A percentile compares a stretch with the other conserved stretches of the same genome.
Evolutionary conservation across 441 rosid genomes (phyloP).

Genomic region (Brassica hybrid): DNA sequence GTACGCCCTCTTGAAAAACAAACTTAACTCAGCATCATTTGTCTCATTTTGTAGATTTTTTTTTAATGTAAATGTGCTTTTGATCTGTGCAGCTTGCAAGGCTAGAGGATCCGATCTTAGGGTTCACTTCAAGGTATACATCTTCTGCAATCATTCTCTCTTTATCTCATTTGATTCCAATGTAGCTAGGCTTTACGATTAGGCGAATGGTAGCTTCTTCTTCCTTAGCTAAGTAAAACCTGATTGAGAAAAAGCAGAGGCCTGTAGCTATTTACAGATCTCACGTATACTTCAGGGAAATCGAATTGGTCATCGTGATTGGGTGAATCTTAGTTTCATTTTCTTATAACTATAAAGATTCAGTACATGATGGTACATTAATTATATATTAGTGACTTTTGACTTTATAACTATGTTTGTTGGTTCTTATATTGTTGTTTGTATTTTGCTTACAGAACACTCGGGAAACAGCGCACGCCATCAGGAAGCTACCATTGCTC

Average conservation of each 20-base stretch:
- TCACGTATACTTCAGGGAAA: slow-evolving; percentile 74
- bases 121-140: slow-evolving; percentile 70
- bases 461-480: slow-evolving; percentile 79
- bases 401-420: too few species aligned
- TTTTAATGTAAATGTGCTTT: background rate
- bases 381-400: background rate
- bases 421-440: too few species aligned
- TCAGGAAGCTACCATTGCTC: slow-evolving; percentile 74
- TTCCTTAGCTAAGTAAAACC: slow-evolving; percentile 22
- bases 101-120: slow-evolving; percentile 79
- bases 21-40: background rate
- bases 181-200: background rate
- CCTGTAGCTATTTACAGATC: slow-evolving; percentile 55
- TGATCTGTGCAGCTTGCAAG: slow-evolving; percentile 61
- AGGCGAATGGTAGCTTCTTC: background rate
- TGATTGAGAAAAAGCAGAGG: slow-evolving; percentile 72
- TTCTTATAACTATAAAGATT: slow-evolving; percentile 31
- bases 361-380: slow-evolving; percentile 47
- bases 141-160: background rate
- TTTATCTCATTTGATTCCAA: background rate
- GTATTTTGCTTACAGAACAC: slow-evolving; percentile 58
- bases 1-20: slow-evolving; percentile 33
- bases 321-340: slow-evolving; percentile 42
- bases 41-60: background rate
- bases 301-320: slow-evolving; percentile 45